Percentiles rank a stretch among this genome's conserved stretches.
Evolutionary conservation across 352 stramenopile species (phyloP).

Genomic region (Phytophthora melonis): DNA sequence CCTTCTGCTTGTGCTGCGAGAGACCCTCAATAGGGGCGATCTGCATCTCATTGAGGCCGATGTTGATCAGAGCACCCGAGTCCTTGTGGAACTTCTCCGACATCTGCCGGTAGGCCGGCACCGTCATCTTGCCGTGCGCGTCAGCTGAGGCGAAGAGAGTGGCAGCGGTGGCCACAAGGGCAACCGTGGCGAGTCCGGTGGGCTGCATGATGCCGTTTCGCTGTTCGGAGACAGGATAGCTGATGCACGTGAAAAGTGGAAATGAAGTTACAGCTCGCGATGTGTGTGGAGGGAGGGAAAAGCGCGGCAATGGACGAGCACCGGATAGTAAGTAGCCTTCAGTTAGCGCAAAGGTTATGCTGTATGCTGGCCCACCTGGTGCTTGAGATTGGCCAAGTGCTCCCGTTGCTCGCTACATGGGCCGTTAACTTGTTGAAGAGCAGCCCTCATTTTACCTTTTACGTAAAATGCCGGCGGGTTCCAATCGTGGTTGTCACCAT

Average conservation of each 20-base stretch:
- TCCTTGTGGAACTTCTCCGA: constrained; percentile 39
- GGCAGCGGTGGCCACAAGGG: constrained; percentile 16
- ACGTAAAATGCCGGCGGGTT: neutral
- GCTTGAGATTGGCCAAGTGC: constrained; percentile 1
- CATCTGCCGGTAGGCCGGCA: constrained; percentile 23
- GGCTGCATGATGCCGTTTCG: constrained; percentile 31
- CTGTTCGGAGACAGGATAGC: constrained; percentile 20
- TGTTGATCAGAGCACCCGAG: constrained; percentile 43
- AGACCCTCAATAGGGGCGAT: constrained; percentile 45
- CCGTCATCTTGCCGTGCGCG: constrained; percentile 34
- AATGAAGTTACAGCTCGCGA: neutral
- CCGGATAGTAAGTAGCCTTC: neutral
- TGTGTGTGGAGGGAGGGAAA: neutral
- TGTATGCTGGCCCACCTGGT: neutral
- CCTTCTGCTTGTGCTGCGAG: constrained; percentile 34
- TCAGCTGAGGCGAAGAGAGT: constrained; percentile 26
- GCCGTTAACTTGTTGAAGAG: neutral
- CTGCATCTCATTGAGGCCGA: constrained; percentile 40
- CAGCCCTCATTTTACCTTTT: constrained; percentile 1
- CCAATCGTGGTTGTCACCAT: too few relatives aligned
- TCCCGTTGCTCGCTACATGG: neutral
- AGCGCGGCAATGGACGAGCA: neutral
- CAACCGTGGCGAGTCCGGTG: constrained; percentile 13
- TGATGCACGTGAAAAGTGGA: too few relatives aligned
- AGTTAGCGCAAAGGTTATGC: too few relatives aligned